Percentiles rank a stretch among this genome's conserved stretches.
phyloP scores from a whole-genome alignment of 352 stramenopile species.

The Phytophthora macrochlamydospora region DNA sequence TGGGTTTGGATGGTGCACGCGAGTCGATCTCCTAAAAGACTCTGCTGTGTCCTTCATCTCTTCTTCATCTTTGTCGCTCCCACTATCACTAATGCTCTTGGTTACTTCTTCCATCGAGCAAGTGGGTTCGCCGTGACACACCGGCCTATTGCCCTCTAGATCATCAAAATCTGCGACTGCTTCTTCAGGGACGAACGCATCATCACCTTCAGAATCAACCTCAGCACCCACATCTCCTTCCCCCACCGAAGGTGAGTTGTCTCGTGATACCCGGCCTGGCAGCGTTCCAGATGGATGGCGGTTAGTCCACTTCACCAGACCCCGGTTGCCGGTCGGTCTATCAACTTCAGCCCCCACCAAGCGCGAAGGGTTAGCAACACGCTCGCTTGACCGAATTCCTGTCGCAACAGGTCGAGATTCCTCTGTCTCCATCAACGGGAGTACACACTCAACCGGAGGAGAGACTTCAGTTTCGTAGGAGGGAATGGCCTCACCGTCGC shows the following conservation, averaged over 20 bases:
- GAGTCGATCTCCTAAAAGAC: not conserved
- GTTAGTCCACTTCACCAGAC: not conserved
- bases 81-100: not conserved
- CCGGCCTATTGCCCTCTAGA: not conserved
- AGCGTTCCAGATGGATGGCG: not conserved
- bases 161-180: not conserved
- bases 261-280: not conserved
- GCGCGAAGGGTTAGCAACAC: not conserved
- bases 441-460: not conserved
- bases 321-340: not conserved
- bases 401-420: conserved; percentile 7
- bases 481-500: not conserved
- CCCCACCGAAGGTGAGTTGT: not conserved
- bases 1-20: not conserved
- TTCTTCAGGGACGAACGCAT: not conserved
- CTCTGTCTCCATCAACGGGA: not conserved
- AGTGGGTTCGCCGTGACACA: not conserved
- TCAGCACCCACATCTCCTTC: not conserved
- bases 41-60: not conserved
- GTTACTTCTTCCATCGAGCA: not conserved
- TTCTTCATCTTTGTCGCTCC: not conserved
- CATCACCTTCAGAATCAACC: not conserved
- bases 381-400: not conserved
- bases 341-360: not conserved
- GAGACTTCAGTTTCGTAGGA: not conserved